Base-by-base conservation (phyloP, 2,329 filamentous ascomycete species). In the Penicillium freii region DNA sequence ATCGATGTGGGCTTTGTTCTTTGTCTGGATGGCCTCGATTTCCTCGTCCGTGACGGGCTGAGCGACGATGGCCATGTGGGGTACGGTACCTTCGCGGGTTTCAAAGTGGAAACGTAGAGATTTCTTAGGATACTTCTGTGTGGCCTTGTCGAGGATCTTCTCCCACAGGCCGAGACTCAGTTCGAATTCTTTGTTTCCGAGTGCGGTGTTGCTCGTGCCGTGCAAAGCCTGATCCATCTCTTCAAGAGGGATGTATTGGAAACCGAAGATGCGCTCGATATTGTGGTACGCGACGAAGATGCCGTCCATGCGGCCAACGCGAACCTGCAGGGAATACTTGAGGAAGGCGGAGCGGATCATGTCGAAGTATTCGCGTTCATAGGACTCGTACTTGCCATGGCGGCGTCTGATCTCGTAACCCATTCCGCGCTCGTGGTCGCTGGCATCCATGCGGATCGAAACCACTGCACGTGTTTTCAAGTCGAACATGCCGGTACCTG, bases 271-370 rank as follows among this genome's bases (percentile, higher is more conserved):
- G 54, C 92, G 89, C 74, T 92, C 83, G 2, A 92, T 90, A 72
- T 99, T 99, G 79, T 99, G 94, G 72, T 87, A 99, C 2, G 94
- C 94, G 23, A 97, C 90, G 70, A 97, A 99, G 49, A 97, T 97
- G 53, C 94, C 94, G 71, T 99, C 93, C 95, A 99, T 99, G 49
- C 92, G 87, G 19, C 95, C 94, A 85, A 99, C 95, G 44, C 94
- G 90, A 29, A 93, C 95, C 75, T 99, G 94, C 31, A 99, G 81
- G 10, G 92, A 96, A 74, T 99, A 99, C 71, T 99, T 99, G 54
- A 99, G 80, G 77, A 99, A 93, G 0, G 93, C 94, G 1, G 92
- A 85, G 52, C 95, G 85, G 58, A 96, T 93, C 92, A 99, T 95
- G 74, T 99, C 94, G 72, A 88, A 96, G 73, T 94, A 97, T 69